Evolutionary conservation across 2,329 filamentous ascomycete genomes (phyloP), one percentile per base, ranked within the genome.

Genomic region (Mycosphaerella sp.): DNA sequence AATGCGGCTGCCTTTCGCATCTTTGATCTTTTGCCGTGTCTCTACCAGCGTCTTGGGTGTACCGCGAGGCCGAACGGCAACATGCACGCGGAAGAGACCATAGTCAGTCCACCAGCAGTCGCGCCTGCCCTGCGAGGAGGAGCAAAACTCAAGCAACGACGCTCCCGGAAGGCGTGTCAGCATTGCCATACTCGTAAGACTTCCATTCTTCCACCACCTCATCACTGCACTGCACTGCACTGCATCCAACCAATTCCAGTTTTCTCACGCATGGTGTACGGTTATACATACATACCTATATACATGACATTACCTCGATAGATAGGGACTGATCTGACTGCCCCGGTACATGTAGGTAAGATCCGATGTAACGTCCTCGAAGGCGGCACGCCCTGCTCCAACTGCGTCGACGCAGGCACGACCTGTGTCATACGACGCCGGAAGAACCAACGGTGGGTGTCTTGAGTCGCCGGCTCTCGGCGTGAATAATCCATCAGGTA

Each of bases 331-430:
- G 44, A 48, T 21, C 36, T n/a, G 4, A 44, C 7, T 29, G 39
- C 4, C 6, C n/a, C 5, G 5, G 3, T 1, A 1, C 26, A 12
- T 17, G 34, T 39, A 50, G 53, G 46, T 42, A 59, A 62, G 40
- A 55, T 62, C 12, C 49, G 55, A 38, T 60, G 60, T 44, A 62
- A 60, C 38, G 55, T 62, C 11, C 51, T 59, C 38, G 60, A 62
- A 26, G 53, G 41, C 17, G 58, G 55, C 29, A 58, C 55, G 54
- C 60, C 60, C 23, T 62, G 60, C 48, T 54, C 54, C 10, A 60
- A 62, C n/a, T 62, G 60, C 40, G 58, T 60, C 5, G 58, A 60
- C 41, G 58, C 56, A 21, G 56, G 51, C 40, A 57, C 58, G 17
- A 51, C 43, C 23, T 60, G 60, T 47, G 52, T 62, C 14, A 57